Evolutionary conservation across 2,329 filamentous ascomycete species (phyloP).

Genomic region (Massarina eburnea): DNA sequence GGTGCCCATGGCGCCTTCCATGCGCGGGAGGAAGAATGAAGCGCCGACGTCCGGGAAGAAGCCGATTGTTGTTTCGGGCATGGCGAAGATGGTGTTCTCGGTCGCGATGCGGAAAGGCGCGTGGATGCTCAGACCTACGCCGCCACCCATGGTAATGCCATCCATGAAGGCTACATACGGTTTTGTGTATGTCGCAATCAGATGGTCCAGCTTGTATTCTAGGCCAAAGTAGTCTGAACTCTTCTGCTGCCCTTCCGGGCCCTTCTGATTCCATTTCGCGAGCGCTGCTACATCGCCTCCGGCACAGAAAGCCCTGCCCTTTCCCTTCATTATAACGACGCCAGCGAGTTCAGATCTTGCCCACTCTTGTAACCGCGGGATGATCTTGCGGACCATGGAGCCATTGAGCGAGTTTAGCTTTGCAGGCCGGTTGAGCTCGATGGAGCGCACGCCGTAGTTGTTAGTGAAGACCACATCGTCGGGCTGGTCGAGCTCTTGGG

Average conservation of each 20-base stretch:
- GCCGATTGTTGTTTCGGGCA: constrained; percentile 97
- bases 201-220: constrained; percentile 95
- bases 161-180: constrained; percentile 96
- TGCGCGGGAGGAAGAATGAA: constrained; percentile 89
- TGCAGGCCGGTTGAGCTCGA: constrained; percentile 89
- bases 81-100: constrained; percentile 92
- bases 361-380: constrained; percentile 88
- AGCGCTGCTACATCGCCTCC: constrained; percentile 87
- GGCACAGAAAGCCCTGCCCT: constrained; percentile 85
- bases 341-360: constrained; percentile 93
- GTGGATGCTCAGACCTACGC: constrained; percentile 90
- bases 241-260: constrained; percentile 68
- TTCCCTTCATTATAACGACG: constrained; percentile 87
- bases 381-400: constrained; percentile 94
- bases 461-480: constrained; percentile 93
- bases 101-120: constrained; percentile 96
- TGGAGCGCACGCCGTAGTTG: constrained; percentile 83
- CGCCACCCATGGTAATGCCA: constrained; percentile 97
- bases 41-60: constrained; percentile 98
- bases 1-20: constrained; percentile 83
- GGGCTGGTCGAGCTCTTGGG: constrained; percentile 69
- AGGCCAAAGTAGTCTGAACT: constrained; percentile 87
- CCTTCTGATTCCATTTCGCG: constrained; percentile 70
- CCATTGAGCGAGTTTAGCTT: constrained; percentile 92
- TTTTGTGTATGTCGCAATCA: constrained; percentile 91